Evolutionary conservation across 2,329 filamentous ascomycete species (phyloP).

Genomic region (Hypoxylon sp.): DNA sequence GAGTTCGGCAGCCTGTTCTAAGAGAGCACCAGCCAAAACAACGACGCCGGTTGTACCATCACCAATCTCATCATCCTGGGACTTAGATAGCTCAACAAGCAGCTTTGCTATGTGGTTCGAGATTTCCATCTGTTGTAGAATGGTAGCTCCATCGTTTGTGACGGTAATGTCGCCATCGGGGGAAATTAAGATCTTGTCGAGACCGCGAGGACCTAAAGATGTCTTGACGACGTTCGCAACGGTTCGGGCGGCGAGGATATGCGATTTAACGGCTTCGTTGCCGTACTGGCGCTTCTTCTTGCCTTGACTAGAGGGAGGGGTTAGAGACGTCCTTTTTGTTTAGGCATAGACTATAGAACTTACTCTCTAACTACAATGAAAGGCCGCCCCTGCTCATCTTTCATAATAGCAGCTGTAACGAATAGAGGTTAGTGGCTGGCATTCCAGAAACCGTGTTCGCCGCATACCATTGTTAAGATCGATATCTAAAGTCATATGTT

Average conservation of each 20-base stretch:
- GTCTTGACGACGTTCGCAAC: constrained; percentile 98
- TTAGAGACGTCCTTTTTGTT: constrained; percentile 38
- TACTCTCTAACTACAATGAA: constrained; percentile 99
- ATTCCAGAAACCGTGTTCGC: not conserved
- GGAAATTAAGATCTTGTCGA: constrained; percentile 99
- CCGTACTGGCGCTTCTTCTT: constrained; percentile 98
- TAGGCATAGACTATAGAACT: constrained; percentile 56
- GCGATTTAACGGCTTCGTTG: constrained; percentile 97
- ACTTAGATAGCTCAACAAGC: constrained; percentile 96
- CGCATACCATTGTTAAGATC: constrained; percentile 84
- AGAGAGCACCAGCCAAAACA: constrained; percentile 90
- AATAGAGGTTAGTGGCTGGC: constrained; percentile 40
- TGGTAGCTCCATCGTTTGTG: constrained; percentile 98
- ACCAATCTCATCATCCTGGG: constrained; percentile 98
- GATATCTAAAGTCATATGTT: constrained; percentile 71
- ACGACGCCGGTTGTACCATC: constrained; percentile 98
- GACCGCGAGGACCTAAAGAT: constrained; percentile 92
- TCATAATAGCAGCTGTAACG: constrained; percentile 78
- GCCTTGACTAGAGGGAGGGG: constrained; percentile 77
- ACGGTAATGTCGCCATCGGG: constrained; percentile 99
- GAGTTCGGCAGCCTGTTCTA: constrained; percentile 96
- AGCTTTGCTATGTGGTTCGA: constrained; percentile 98
- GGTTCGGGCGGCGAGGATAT: constrained; percentile 96
- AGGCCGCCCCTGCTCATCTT: constrained; percentile 96
- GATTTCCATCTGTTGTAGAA: constrained; percentile 98